Conservation (phyloP, 2,329 filamentous ascomycete species). For the Colletotrichum caudatum region DNA sequence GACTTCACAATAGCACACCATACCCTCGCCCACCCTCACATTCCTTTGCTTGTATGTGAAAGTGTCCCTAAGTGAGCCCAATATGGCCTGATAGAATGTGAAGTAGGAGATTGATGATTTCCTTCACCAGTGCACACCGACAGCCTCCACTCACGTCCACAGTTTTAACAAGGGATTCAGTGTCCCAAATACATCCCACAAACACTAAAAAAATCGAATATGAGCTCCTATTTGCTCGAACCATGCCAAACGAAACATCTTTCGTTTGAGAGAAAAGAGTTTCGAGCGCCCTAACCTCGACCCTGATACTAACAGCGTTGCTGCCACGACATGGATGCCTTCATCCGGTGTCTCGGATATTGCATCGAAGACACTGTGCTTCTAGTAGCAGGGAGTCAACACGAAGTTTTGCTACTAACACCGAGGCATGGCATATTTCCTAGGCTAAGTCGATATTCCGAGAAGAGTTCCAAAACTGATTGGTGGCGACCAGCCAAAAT, state of each 20-base stretch:
- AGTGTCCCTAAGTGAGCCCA: no score
- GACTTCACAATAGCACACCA: neutral
- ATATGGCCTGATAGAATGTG: neutral
- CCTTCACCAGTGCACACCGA: neutral
- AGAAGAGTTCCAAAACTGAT: neutral
- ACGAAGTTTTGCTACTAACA: neutral
- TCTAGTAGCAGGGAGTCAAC: neutral
- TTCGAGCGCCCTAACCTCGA: neutral
- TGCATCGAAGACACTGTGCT: neutral
- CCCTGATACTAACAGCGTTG: neutral
- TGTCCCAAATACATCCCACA: no score
- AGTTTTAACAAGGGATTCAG: neutral
- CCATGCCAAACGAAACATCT: neutral
- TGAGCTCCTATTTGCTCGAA: neutral
- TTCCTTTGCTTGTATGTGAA: neutral
- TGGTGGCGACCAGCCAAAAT: no score
- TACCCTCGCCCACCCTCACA: neutral
- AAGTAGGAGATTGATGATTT: slow-evolving; percentile 26
- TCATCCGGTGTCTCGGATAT: neutral
- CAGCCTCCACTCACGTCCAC: neutral
- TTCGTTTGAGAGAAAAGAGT: neutral
- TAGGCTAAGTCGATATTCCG: neutral
- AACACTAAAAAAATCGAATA: neutral
- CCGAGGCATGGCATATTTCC: neutral
- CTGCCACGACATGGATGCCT: neutral